phyloP scores from a whole-genome alignment of 805 yeast species.

The Candida sithepensis region DNA sequence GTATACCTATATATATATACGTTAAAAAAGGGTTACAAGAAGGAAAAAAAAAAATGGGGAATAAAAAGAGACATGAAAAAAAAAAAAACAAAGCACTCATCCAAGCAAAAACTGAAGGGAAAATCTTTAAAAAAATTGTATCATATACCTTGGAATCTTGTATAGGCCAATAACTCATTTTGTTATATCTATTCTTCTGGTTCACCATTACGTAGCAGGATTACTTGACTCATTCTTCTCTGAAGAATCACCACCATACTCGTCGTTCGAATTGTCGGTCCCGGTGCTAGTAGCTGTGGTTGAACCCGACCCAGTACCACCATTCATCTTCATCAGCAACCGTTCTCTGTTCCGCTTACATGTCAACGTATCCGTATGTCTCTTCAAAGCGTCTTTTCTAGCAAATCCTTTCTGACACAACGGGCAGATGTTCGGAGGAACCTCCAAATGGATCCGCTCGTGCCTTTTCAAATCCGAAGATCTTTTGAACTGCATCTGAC shows the following conservation, averaged over 20 bases:
- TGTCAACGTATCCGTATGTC: slow-evolving; percentile 72
- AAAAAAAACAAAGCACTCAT: no score
- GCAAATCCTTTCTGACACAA: slow-evolving; percentile 82
- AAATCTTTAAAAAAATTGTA: no score
- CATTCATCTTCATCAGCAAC: slow-evolving; percentile 20
- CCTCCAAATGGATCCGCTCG: slow-evolving; percentile 67
- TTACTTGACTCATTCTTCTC: background rate
- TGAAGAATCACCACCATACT: background rate
- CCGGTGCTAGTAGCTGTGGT: background rate
- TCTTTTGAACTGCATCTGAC: slow-evolving; percentile 62
- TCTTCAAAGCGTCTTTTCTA: slow-evolving; percentile 73
- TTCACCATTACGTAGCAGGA: background rate
- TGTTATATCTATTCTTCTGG: no score
- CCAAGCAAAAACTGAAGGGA: no score
- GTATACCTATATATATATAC: background rate
- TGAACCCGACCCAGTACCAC: background rate
- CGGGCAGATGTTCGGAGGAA: slow-evolving; percentile 72
- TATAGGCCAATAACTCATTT: no score
- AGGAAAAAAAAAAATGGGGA: background rate
- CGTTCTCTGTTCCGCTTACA: slow-evolving; percentile 70
- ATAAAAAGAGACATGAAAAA: no score
- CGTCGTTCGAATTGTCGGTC: background rate
- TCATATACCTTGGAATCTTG: no score
- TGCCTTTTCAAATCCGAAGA: slow-evolving; percentile 71
- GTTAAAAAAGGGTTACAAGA: background rate